Percentiles rank a stretch among this genome's conserved stretches.
Conservation (phyloP, 306 rosid genomes). For the Cicer bijugum region DNA sequence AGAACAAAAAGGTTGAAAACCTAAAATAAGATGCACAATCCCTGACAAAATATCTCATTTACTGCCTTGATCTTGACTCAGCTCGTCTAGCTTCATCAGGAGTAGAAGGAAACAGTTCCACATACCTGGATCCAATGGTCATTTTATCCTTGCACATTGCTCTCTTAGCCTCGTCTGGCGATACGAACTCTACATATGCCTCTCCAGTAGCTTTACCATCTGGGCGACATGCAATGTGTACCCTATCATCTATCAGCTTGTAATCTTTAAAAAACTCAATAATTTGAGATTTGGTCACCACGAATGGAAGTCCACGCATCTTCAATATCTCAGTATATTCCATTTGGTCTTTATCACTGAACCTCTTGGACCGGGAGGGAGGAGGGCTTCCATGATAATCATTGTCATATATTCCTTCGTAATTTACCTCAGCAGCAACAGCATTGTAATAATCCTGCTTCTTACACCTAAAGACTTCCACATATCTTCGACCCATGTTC, state of each 20-base stretch:
- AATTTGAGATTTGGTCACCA: slow-evolving; percentile 68
- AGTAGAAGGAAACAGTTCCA: slow-evolving; percentile 97
- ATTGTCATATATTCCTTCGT: slow-evolving; percentile 83
- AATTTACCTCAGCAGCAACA: slow-evolving; percentile 80
- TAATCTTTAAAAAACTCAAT: slow-evolving; percentile 79
- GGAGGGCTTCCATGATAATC: slow-evolving; percentile 98
- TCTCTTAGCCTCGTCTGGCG: slow-evolving; percentile 84
- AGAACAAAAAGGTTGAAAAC: slow-evolving; percentile 33
- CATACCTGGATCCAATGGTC: slow-evolving; percentile 98
- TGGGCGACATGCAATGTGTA: slow-evolving; percentile 90
- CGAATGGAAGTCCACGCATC: slow-evolving; percentile 96
- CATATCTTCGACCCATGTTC: slow-evolving; percentile 97
- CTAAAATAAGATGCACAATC: slow-evolving; percentile 43
- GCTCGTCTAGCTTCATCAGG: slow-evolving; percentile 95
- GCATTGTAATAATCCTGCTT: slow-evolving; percentile 96
- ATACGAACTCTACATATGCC: slow-evolving; percentile 90
- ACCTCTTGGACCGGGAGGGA: slow-evolving; percentile 78
- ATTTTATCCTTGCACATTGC: slow-evolving; percentile 97
- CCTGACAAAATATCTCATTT: slow-evolving; percentile 39
- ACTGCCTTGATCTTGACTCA: slow-evolving; percentile 96
- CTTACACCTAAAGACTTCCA: slow-evolving; percentile 94
- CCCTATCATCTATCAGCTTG: slow-evolving; percentile 72
- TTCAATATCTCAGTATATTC: slow-evolving; percentile 94
- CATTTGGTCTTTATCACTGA: slow-evolving; percentile 88
- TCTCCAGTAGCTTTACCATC: slow-evolving; percentile 99